A percentile compares a stretch with the other conserved stretches of the same genome.
Conservation (phyloP, 179 eudicot species). For the Carnegiea gigantea region DNA sequence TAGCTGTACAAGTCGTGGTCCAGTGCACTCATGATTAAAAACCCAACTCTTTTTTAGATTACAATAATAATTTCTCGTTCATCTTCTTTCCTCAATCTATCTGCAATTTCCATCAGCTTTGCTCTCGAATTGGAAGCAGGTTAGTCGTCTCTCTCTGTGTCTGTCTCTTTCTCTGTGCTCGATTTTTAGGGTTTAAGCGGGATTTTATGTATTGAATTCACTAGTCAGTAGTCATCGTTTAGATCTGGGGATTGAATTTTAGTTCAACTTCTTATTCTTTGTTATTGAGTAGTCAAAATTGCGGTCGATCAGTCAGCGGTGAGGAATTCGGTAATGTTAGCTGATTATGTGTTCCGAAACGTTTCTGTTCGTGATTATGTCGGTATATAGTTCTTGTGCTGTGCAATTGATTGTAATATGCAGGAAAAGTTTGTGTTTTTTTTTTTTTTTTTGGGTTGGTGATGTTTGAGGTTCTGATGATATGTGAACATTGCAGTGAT, state of each 20-base stretch:
- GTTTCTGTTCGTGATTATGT: neutral
- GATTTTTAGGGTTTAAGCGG: conserved; percentile 13
- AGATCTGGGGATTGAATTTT: conserved; percentile 20
- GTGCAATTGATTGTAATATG: neutral
- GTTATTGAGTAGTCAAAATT: neutral
- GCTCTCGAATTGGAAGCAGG: too few species aligned
- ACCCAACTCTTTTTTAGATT: neutral
- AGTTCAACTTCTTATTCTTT: neutral
- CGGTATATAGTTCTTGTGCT: neutral
- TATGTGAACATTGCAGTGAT: conserved; percentile 25
- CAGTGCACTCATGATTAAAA: neutral
- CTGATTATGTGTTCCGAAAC: neutral
- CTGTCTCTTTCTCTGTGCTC: conserved; percentile 2
- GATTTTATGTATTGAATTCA: conserved; percentile 12
- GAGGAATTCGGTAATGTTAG: neutral
- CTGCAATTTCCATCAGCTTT: conserved; percentile 5
- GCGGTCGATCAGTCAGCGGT: conserved; percentile 15
- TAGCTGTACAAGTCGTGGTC: conserved; percentile 33
- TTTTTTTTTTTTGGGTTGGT: too few species aligned
- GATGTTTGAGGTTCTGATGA: conserved; percentile 2
- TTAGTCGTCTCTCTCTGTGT: neutral
- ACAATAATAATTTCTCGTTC: neutral
- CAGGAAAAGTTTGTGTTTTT: neutral
- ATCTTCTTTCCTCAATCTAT: neutral
- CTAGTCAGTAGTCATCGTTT: neutral